A percentile compares a stretch with the other conserved stretches of the same genome.
These are phyloP conservation scores for Trichoderma gracile DNA, from an alignment of 2,329 filamentous ascomycete genomes.

Conservation along the genomic window DNA sequence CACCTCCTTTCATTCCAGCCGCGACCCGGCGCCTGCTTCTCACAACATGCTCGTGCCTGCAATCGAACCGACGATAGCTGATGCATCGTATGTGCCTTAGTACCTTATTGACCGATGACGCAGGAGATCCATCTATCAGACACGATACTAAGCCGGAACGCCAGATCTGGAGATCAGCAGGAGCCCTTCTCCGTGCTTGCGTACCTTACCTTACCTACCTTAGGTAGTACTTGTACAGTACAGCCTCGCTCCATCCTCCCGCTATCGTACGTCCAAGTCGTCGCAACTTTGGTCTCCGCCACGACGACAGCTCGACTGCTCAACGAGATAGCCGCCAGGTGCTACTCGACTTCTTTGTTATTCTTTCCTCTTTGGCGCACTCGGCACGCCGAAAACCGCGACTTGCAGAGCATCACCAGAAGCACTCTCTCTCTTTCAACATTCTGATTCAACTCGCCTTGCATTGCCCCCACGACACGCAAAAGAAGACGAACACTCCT, in stretches of 20 bases:
- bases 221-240: background rate
- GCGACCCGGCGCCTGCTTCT: constrained; percentile 25
- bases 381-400: background rate
- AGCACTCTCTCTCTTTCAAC: background rate
- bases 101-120: constrained; percentile 22
- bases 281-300: background rate
- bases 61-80: constrained; percentile 26
- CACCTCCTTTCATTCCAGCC: constrained; percentile 32
- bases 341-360: too few relatives aligned
- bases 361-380: background rate
- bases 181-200: constrained; percentile 11
- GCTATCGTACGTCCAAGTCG: background rate
- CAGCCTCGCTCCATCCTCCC: background rate
- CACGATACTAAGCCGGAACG: background rate
- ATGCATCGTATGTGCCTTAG: constrained; percentile 12
- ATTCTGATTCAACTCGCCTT: background rate
- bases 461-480: background rate
- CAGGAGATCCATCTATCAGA: constrained; percentile 12
- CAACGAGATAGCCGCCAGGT: background rate
- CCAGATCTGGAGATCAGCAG: constrained; percentile 11
- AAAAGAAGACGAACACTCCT: background rate
- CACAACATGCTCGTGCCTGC: constrained; percentile 25
- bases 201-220: background rate
- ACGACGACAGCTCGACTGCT: constrained; percentile 5
- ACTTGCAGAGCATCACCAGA: background rate